Evolutionary conservation across 1,284 basidiomycete species (phyloP), one percentile per base, ranked within the genome.

Genomic region (Tetrapyrgos nigripes): DNA sequence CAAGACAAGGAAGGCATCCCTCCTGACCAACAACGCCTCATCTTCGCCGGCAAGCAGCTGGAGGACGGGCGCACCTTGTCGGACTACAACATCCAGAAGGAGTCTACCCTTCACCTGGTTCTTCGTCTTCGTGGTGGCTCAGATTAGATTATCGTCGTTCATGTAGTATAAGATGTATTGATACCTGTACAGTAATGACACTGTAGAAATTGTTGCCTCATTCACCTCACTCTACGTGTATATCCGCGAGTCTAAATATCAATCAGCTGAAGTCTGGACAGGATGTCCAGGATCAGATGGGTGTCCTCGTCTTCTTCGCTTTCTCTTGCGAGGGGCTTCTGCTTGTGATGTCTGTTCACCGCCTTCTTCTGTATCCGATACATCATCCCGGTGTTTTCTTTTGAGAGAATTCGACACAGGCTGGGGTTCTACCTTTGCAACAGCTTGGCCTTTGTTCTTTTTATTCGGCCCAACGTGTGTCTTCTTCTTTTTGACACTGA

Each of bases 401-500:
- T 45, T 47, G 47, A 40, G 37, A n/a, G 13, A 5, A 33, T 8
- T 14, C 17, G 37, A 40, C 13, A n/a, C 14, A 40, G 37, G 19
- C 26, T 46, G 59, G 44, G 52, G 31, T 44, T 31, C 37, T 24
- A 17, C 55, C 14, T 3, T 19, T 0, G 8, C 3, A 24, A 24
- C n/a, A 40, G 5, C 37, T 17, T 40, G 13, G 55, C 50, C 1
- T 51, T 57, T 53, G 19, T 26, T 8, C 24, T 21, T 29, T 31
- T 6, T 19, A 26, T 46, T 31, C 3, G 23, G 44, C 3, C 8
- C 26, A 19, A 66, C 70, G 19, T 70, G 51, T 48, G 61, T 90
- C 78, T 95, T 95, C 82, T 95, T 98, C 82, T 95, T 98, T 80
- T 93, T 96, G 37, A 96, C 79, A 60, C 94, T 96, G 3, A 99